Base-by-base conservation (phyloP, 306 rosid genomes). In the Canavalia ensiformis region DNA sequence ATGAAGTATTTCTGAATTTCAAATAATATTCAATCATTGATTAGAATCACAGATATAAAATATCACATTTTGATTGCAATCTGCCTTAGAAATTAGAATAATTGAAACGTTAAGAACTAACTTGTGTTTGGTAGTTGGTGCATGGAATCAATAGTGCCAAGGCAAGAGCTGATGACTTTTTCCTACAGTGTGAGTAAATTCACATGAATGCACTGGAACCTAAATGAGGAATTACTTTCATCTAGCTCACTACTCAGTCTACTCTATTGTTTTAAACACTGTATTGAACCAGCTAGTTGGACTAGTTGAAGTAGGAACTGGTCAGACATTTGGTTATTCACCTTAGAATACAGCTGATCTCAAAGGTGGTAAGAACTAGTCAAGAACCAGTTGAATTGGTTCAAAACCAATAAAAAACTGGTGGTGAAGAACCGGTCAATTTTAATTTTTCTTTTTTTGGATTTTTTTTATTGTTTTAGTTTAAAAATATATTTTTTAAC, bases 161-260 rank as follows among this genome's bases (percentile, higher is more conserved):
- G 57, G 64, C 89, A 88, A n/a, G 92, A 91, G 72, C 88, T 91
- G 41, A 88, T 72, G 25, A 91, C 94, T 58, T 90, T 90, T 18
- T 92, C 84, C 45, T 88, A 92, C 0, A 92, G 91, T 67, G 86
- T 89, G 90, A 0, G 89, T 84, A 35, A 91, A 92, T 83, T 86
- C 8, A 89, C 90, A n/a, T 89, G 90, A 0, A 86, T 88, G 28
- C 92, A 78, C 75, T 87, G 8, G 75, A 66, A 83, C 49, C 68
- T 74, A 74, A 3, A 65, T 0, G 74, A 1, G 65, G 84, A 68
- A 4, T 81, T 68, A 2, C 83, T 86, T 18, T 59, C 71, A 31
- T 82, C 58, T 10, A 73, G 41, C 28, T 56, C 67, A 4, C 74
- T 74, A 59, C 3, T 77, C 88, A 2, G 25, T 18, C 25, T 18